Base-by-base conservation (phyloP, 495 filamentous ascomycete genomes). In the Cryomyces antarcticus region DNA sequence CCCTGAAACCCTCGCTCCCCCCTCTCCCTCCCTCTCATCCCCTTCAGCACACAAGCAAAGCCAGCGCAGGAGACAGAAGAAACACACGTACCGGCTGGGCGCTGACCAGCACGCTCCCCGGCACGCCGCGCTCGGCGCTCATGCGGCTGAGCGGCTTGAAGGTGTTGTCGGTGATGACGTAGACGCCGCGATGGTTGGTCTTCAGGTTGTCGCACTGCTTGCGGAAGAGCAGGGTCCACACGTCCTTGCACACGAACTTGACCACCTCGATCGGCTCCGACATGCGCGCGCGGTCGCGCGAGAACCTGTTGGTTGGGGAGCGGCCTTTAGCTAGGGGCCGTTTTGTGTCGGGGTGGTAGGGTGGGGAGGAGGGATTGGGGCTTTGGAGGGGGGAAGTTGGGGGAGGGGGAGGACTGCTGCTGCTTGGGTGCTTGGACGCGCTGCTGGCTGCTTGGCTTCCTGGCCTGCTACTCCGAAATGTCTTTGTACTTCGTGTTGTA, bases 171-270 rank as follows among this genome's bases (percentile, higher is more conserved):
- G 87, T 95, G 12, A 97, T 68, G 31, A 97, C 89, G 59, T 93
- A 97, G 50, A 95, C 83, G 6, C 89, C 89, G 6, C 89, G 71
- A 57, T 97, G 89, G 58, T 97, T 97, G 10, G 89, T 97, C 66
- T 96, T 97, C 36, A 97, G 66, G 63, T 96, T 96, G 58, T 97
- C 89, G 52, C 96, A 78, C 61, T 95, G 89, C 62, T 97, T 97
- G 58, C 83, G 68, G 61, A 94, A 97, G 30, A 95, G 70, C 35
- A 93, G 68, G 39, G 73, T 82, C 89, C 89, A 97, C 37, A 97
- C 62, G 57, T 97, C 92, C 60, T 96, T 97, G 70, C 89, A 97
- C 31, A 96, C 69, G 56, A 96, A 96, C 60, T 97, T 97, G 56
- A 97, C 96, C 6, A 53, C 55, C 47, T 64, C 61, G 34, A 66